Evolutionary conservation across 2,329 filamentous ascomycete genomes (phyloP).

Genomic region (Hortaea werneckii): DNA sequence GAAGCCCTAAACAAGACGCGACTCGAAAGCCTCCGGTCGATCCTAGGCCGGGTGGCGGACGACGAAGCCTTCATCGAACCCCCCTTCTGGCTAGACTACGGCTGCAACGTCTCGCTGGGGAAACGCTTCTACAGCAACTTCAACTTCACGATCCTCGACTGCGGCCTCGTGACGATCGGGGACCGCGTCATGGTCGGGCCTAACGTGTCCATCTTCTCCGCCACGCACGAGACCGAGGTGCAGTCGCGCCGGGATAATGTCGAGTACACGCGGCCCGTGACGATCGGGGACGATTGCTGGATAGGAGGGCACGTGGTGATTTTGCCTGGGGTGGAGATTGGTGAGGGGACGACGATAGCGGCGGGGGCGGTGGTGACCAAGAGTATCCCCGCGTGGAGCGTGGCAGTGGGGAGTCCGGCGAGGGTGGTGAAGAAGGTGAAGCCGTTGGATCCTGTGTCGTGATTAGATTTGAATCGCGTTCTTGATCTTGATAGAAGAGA

Average conservation of each 20-base stretch:
- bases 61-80: constrained; percentile 46
- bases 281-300: constrained; percentile 27
- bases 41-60: constrained; percentile 3
- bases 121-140: constrained; percentile 56
- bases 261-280: constrained; percentile 40
- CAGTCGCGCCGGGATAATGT: constrained; percentile 37
- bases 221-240: constrained; percentile 44
- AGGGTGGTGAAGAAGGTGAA: too few relatives aligned
- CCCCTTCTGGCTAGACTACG: constrained; percentile 54
- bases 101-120: constrained; percentile 54
- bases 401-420: too few relatives aligned
- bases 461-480: too few relatives aligned
- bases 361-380: too few relatives aligned
- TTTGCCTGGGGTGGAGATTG: too few relatives aligned
- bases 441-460: too few relatives aligned
- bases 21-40: too few relatives aligned
- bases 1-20: too few relatives aligned
- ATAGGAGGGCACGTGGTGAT: too few relatives aligned
- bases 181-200: constrained; percentile 44
- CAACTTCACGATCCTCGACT: constrained; percentile 44
- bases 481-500: too few relatives aligned
- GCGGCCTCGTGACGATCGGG: constrained; percentile 42
- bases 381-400: too few relatives aligned
- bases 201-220: constrained; percentile 42
- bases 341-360: too few relatives aligned